Evolutionary conservation across 192 early-diverging fungal genomes (phyloP).

Genomic region (Umbelopsis sp.): DNA sequence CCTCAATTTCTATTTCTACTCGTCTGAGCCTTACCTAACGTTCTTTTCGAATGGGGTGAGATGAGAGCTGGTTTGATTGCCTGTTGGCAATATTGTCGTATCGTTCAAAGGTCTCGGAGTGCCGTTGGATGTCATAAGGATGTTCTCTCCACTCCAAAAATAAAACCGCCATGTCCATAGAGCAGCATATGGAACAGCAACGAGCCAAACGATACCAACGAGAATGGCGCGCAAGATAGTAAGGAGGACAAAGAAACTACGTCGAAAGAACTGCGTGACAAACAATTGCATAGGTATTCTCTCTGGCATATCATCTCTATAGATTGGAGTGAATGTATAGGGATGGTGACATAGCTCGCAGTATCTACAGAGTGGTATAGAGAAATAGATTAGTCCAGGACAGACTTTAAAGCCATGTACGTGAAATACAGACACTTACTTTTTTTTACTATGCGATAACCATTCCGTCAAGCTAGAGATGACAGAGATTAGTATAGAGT

Average conservation of each 20-base stretch:
- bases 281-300: slow-evolving; percentile 60
- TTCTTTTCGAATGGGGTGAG: slow-evolving; percentile 3
- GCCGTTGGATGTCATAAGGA: slow-evolving; percentile 23
- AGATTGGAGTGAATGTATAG: slow-evolving; percentile 84
- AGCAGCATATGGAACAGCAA: slow-evolving; percentile 78
- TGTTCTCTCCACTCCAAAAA: slow-evolving; percentile 74
- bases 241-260: slow-evolving; percentile 41
- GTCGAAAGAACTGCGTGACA: slow-evolving; percentile 47
- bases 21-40: not conserved
- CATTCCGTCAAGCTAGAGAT: slow-evolving; percentile 73
- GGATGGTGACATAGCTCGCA: slow-evolving; percentile 92
- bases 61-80: not conserved
- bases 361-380: slow-evolving; percentile 47
- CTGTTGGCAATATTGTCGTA: not conserved
- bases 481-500: slow-evolving; percentile 12
- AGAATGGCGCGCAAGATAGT: slow-evolving; percentile 60
- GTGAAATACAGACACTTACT: slow-evolving; percentile 32
- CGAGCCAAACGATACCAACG: slow-evolving; percentile 76
- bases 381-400: not conserved
- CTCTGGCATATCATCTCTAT: slow-evolving; percentile 72
- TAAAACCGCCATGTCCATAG: slow-evolving; percentile 85
- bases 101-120: not conserved
- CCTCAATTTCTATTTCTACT: not conserved
- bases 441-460: slow-evolving; percentile 81
- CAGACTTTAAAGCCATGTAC: not conserved